Base-by-base conservation (phyloP, 306 rosid genomes). In the Pueraria montana region DNA sequence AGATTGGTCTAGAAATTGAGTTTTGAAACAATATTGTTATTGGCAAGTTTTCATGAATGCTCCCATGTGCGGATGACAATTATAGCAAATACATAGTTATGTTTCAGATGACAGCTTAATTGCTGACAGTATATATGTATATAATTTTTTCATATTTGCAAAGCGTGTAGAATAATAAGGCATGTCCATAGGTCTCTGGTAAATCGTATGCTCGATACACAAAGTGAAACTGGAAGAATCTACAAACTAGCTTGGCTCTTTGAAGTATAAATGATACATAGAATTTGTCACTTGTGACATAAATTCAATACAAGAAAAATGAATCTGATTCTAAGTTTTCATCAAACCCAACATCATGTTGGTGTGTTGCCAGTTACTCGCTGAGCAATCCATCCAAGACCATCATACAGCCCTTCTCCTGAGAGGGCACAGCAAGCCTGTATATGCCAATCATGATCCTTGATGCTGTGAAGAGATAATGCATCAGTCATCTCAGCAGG, bases 371-470 rank as follows among this genome's bases (percentile, higher is more conserved):
- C 97, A 0, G 96, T 87, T 26, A 93, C 98, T 21, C 71, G 91
- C 81, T 84, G 87, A 34, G 99, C 99, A 50, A 96, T 87, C 99
- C 99, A 96, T 32, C 99, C 98, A 4, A 93, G 92, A 72, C 99
- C 99, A 8, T 96, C 96, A 26, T 96, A 91, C 53, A 96, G 79
- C 16, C 99, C 99, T 7, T 93, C 99, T 11, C 97, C 95, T 0
- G 97, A 87, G 87, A 94, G 92, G 87, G 98, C 99, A 76, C 89
- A 87, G 84, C 98, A 92, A 72, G 99, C 98, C 84, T 96, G 98
- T 72, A 96, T 94, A 80, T 94, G 99, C 98, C 99, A 96, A 85
- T 96, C 99, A 59, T 96, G 98, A 86, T 96, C 88, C 95, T 96
- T 96, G 87, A 96, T 96, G 91, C 97, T 94, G 89, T 96, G 99